Evolutionary conservation across 139 green algal species (phyloP).

Genomic region (Zygnema cylindricum): DNA sequence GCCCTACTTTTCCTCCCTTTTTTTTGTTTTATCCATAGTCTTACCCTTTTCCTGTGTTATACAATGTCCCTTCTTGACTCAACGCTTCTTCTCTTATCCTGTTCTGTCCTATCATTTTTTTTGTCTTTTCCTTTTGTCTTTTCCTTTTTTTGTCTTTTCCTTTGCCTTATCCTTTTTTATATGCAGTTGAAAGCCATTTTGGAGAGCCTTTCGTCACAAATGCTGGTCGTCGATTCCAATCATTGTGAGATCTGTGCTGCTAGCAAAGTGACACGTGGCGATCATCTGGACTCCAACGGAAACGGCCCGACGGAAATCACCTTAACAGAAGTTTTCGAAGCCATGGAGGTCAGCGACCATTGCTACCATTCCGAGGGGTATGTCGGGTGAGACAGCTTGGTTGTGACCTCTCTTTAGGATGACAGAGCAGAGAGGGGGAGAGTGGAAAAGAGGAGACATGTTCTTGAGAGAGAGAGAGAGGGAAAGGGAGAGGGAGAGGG

Average conservation of each 20-base stretch:
- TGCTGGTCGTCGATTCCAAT: not conserved
- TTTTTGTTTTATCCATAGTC: not conserved
- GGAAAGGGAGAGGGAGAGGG: not conserved
- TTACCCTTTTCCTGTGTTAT: not conserved
- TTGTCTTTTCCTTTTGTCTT: not conserved
- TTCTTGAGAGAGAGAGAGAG: not conserved
- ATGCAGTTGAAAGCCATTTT: not conserved
- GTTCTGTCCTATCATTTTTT: not conserved
- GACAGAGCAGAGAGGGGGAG: too few species aligned
- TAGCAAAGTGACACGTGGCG: not conserved
- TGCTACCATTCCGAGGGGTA: not conserved
- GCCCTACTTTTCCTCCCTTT: too few species aligned
- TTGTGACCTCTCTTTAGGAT: not conserved
- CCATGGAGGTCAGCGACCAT: conserved; percentile 9
- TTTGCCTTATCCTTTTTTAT: not conserved
- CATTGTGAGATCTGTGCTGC: not conserved
- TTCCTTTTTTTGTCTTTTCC: not conserved
- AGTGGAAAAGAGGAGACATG: not conserved
- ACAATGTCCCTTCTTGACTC: not conserved
- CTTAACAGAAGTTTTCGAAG: not conserved
- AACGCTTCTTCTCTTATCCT: not conserved
- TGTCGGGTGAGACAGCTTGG: not conserved
- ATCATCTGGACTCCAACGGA: not conserved
- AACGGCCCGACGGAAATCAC: not conserved
- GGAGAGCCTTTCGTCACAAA: not conserved